Conservation (phyloP, 768 basidiomycete species). For the Kwoniella bestiolae region DNA sequence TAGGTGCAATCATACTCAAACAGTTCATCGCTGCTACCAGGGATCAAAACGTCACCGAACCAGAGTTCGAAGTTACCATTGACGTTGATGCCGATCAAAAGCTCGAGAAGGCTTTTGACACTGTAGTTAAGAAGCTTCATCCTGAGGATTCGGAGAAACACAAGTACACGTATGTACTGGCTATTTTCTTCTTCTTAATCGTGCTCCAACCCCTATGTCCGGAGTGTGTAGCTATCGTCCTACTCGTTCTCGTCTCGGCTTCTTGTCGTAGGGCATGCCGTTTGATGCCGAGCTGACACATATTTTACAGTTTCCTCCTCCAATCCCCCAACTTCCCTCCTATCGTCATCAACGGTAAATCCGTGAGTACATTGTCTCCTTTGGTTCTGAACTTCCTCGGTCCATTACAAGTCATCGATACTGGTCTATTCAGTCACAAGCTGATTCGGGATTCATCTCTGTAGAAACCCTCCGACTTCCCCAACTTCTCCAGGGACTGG, state of each 20-base stretch:
- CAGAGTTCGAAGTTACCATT: constrained; percentile 19
- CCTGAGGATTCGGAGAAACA: constrained; percentile 17
- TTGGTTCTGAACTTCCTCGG: not conserved
- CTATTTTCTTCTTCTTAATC: not conserved
- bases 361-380: constrained; percentile 5
- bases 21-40: constrained; percentile 23
- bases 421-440: no score
- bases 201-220: no score
- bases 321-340: constrained; percentile 12
- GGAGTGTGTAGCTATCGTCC: no score
- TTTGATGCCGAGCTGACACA: not conserved
- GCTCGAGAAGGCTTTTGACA: constrained; percentile 14
- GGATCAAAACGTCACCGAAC: constrained; percentile 10
- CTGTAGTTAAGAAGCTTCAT: constrained; percentile 16
- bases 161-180: constrained; percentile 26
- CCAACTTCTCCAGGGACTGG: constrained; percentile 23
- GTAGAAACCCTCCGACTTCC: constrained; percentile 20
- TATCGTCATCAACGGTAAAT: constrained; percentile 17
- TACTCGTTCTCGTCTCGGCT: no score
- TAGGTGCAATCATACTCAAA: not conserved
- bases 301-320: constrained; percentile 5
- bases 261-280: no score
- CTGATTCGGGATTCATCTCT: no score
- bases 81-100: constrained; percentile 20
- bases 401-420: no score